Base-by-base conservation (phyloP, 331 rosid species). In the Arachis monticola region DNA sequence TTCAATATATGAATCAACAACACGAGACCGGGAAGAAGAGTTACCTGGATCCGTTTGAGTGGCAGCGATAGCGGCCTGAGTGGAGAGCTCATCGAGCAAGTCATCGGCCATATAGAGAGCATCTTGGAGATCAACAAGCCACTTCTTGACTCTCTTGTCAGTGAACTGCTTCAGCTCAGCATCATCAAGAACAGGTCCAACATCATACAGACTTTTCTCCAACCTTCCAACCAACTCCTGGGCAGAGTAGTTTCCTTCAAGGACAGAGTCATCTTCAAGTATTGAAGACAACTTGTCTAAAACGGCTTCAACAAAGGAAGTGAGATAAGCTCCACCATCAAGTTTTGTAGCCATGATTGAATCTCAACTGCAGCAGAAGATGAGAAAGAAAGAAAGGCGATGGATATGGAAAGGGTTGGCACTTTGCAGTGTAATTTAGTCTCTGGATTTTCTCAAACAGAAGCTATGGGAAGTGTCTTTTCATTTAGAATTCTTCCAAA, bases 101-200 rank as follows among this genome's bases (percentile, higher is more conserved):
- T 51, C 56, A 51, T 51, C 56, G 0, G 17, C 56, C 2, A 10
- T 10, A 3, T 51, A 51, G 14, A 51, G 14, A 51, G 56, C 56
- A 51, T 51, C 56, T 51, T 51, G 6, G 6, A 51, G 14, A 51
- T 51, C 14, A 13, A 11, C 56, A 51, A 51, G 56, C 56, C 56
- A 10, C 5, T 51, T 11, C 56, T 51, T 51, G 14, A 51, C 56
- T 10, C 2, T 5, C 12, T n/a, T 5, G 5, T 51, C 2, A 10
- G 56, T 51, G 56, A 51, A 10, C 56, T 51, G 56, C n/a, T 51
- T 51, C 56, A 10, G 56, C 56, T 51, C 56, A 12, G 56, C 56
- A 51, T 51, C 56, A 12, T 51, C 2, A 51, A 51, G 56, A 4
- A 51, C 56, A 51, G 17, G 14, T 51, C 2, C 14, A 10, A 51